phyloP scores from a whole-genome alignment of 192 early-diverging fungal species.

The Helicostylum pulchrum region DNA sequence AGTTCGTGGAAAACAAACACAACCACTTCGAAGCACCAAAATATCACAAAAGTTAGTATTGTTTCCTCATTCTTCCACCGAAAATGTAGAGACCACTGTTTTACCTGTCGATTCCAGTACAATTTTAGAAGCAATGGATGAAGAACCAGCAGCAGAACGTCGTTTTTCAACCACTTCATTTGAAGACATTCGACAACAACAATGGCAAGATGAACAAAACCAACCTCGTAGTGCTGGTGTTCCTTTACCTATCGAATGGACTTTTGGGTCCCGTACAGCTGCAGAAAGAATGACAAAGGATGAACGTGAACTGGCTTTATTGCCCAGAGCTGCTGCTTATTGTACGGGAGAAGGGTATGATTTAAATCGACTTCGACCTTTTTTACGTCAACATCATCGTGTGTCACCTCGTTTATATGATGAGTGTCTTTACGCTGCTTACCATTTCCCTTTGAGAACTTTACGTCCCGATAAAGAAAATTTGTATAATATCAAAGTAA shows the following conservation, averaged over 20 bases:
- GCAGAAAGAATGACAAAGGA: constrained; percentile 56
- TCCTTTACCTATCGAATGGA: constrained; percentile 28
- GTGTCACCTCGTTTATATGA: constrained; percentile 52
- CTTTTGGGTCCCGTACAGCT: constrained; percentile 40
- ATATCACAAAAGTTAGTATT: constrained; percentile 87
- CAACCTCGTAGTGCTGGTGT: constrained; percentile 18
- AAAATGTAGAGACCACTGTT: constrained; percentile 17
- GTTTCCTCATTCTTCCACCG: constrained; percentile 54
- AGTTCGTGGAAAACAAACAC: constrained; percentile 40
- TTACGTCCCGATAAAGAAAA: constrained; percentile 33
- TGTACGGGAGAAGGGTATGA: constrained; percentile 69
- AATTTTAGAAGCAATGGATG: constrained; percentile 6
- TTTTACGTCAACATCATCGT: constrained; percentile 46
- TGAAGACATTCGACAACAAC: not conserved
- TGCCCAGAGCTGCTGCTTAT: constrained; percentile 70
- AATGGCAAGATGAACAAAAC: constrained; percentile 11
- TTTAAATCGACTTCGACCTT: constrained; percentile 38
- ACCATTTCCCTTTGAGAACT: constrained; percentile 52
- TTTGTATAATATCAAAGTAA: constrained; percentile 26
- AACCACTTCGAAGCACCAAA: constrained; percentile 81
- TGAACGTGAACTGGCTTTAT: constrained; percentile 40
- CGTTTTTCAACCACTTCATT: not conserved
- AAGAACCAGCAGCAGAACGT: not conserved
- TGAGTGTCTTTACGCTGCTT: constrained; percentile 55
- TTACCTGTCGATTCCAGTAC: constrained; percentile 9